Conservation (phyloP, 108 stramenopile species). For the Skeletonema grethae region DNA sequence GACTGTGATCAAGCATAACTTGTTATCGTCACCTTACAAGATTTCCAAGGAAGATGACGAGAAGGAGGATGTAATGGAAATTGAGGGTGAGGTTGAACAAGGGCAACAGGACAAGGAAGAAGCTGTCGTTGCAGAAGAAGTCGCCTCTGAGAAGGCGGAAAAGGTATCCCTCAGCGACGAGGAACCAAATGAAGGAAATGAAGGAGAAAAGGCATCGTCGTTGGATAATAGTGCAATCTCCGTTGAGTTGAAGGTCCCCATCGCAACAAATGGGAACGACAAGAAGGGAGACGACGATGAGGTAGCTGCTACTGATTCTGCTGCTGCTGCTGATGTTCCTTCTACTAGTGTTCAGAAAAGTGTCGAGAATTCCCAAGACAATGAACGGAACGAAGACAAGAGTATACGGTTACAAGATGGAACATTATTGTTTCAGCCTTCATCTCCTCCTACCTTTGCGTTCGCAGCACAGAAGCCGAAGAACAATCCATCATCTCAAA, state of each 20-base stretch:
- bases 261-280: background rate
- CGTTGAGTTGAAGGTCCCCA: background rate
- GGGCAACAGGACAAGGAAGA: background rate
- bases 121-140: background rate
- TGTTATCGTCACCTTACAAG: conserved; percentile 4
- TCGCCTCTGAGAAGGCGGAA: background rate
- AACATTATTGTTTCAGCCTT: conserved; percentile 1
- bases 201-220: background rate
- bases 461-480: background rate
- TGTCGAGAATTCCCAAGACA: background rate
- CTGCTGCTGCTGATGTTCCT: background rate
- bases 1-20: conserved; percentile 3
- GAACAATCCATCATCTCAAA: background rate
- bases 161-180: background rate
- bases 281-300: background rate
- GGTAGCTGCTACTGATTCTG: background rate
- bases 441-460: background rate
- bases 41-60: background rate
- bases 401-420: conserved; percentile 1
- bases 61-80: background rate
- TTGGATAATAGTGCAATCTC: background rate
- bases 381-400: background rate
- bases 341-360: background rate
- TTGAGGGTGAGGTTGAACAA: background rate
- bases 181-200: background rate